Percentiles rank a stretch among this genome's conserved stretches.
Evolutionary conservation across 495 filamentous ascomycete genomes (phyloP).

Genomic region (Chaetomium cochliodes): DNA sequence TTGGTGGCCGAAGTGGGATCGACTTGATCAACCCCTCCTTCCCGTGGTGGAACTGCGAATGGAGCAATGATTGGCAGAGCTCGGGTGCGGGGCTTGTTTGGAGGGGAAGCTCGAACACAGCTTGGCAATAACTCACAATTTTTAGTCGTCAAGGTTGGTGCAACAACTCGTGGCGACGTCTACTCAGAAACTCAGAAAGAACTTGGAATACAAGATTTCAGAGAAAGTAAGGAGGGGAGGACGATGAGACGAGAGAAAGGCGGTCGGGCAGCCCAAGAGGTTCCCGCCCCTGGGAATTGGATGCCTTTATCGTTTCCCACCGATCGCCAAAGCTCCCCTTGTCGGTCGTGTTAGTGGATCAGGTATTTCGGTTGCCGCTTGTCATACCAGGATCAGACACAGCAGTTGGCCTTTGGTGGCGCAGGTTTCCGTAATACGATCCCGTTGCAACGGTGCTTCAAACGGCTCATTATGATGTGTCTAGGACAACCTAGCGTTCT

Average conservation of each 20-base stretch:
- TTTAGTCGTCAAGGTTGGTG: background rate
- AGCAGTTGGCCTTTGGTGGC: conserved; percentile 12
- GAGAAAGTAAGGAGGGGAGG: conserved; percentile 8
- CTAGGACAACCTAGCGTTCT: too few relatives aligned
- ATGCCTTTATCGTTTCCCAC: conserved; percentile 30
- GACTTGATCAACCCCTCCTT: conserved; percentile 25
- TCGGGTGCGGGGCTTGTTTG: conserved; percentile 22
- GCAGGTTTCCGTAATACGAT: conserved; percentile 6
- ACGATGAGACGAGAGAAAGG: conserved; percentile 7
- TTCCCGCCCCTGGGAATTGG: conserved; percentile 19
- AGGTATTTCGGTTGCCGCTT: conserved; percentile 20
- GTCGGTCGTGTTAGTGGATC: conserved; percentile 30
- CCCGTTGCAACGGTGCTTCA: background rate
- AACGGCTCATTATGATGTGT: background rate
- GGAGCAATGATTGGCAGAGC: conserved; percentile 27
- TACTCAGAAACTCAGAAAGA: background rate
- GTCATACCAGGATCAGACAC: conserved; percentile 24
- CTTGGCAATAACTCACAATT: conserved; percentile 15
- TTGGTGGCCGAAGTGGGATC: conserved; percentile 23
- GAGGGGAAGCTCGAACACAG: conserved; percentile 23
- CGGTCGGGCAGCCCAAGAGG: conserved; percentile 11
- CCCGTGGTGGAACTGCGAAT: conserved; percentile 23
- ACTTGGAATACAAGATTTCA: background rate
- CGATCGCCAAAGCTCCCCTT: conserved; percentile 15
- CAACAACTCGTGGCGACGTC: background rate